Conservation (phyloP, 75 land plant genomes). For the Selaginella tamariscina region DNA sequence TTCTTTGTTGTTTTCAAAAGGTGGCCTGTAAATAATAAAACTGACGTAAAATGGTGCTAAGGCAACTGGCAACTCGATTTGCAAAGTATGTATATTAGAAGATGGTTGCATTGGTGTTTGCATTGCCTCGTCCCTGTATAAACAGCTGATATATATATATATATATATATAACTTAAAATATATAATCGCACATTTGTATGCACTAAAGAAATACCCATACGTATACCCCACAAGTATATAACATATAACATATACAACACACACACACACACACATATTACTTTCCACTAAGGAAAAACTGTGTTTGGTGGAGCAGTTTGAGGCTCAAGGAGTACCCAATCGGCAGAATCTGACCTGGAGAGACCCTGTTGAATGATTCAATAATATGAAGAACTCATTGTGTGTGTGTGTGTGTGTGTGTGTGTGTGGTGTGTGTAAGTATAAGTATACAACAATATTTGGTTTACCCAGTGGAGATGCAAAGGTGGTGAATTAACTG, state of each 20-base stretch:
- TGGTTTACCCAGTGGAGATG: background rate
- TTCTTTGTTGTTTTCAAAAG: conserved; percentile 15
- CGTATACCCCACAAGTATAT: background rate
- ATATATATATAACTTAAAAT: background rate
- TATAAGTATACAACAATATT: background rate
- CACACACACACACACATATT: too few relatives aligned
- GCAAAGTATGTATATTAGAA: conserved; percentile 24
- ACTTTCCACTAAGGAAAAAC: conserved; percentile 17
- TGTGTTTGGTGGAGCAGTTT: conserved; percentile 19
- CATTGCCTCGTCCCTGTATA: conserved; percentile 29
- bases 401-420: too few relatives aligned
- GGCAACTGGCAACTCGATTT: conserved; percentile 40
- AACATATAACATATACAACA: background rate
- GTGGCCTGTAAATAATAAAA: conserved; percentile 38
- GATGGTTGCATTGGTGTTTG: conserved; percentile 41
- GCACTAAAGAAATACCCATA: background rate
- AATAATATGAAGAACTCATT: background rate
- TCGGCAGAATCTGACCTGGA: conserved; percentile 45
- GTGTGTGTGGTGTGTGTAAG: too few relatives aligned
- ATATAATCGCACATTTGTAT: background rate
- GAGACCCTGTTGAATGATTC: conserved; percentile 23
- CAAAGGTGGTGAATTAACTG: background rate
- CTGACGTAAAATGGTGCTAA: conserved; percentile 54
- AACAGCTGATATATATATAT: background rate
- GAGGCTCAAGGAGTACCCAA: conserved; percentile 28